Base-by-base conservation (phyloP, 352 stramenopile species). In the Globisporangium cederbergense region DNA sequence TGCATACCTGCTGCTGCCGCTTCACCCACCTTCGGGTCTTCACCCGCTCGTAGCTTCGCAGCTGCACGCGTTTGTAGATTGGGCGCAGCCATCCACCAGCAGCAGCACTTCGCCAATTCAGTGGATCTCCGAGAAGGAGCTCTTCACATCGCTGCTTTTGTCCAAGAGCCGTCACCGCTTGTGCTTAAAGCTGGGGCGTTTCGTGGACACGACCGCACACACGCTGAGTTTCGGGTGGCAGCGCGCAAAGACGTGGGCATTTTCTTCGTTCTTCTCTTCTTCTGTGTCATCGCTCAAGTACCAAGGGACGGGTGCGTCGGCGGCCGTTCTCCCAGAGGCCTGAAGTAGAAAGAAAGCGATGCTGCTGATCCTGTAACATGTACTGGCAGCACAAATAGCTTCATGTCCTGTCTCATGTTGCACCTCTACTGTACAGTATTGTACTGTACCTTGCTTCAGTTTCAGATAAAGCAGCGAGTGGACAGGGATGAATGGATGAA, bases 41-140 rank as follows among this genome's bases (percentile, higher is more conserved):
- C 62, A 68, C 14, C 34, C 62, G 6, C 55, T 68, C 16, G 55
- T 22, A 14, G 16, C 36, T 14, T 28, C 49, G 14, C 54, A 62
- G n/a, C 25, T 68, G 11, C 18, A 63, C 25, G 47, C 54, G 6
- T 64, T 68, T 22, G 34, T 68, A 8, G 62, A 64, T 16, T 68
- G 62, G 62, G 28, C 9, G 18, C 43, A 20, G 43, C 43, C 43
- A 16, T 16, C 20, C n/a, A 9, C 2, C 18, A n/a, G 25, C 16
- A 57, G 28, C 51, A 40, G 2, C 25, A 3, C 43, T 46, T n/a
- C 10, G 13, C 49, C 36, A 36, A 36, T 10, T 13, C 25, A 22
- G 20, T 55, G 50, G 50, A 56, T 56, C 50, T 40, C 13, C 14
- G 50, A 56, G 20, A 13, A 42, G 28, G 28, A 56, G 50, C 50